phyloP scores from a whole-genome alignment of 176 grass and related monocot genomes.

The Coix lacrymajobi region DNA sequence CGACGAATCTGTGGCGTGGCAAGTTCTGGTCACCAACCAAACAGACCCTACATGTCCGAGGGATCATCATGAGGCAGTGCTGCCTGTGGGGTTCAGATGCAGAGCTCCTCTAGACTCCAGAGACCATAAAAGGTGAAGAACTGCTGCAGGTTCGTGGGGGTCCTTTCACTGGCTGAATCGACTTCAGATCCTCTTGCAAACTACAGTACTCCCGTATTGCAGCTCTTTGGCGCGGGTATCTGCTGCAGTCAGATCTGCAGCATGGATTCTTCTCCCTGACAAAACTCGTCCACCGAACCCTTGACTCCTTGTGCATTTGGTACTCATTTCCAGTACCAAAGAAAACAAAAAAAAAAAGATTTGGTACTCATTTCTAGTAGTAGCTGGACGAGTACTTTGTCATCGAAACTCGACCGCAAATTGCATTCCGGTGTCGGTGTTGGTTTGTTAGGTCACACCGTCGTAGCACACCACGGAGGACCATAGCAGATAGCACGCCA shows the following conservation, averaged over 20 bases:
- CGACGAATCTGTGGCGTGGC: no score
- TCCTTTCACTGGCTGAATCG: neutral
- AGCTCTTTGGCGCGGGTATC: neutral
- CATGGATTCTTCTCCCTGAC: neutral
- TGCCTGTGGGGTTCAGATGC: neutral
- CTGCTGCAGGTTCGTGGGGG: neutral
- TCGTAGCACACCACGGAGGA: neutral
- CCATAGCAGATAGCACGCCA: neutral
- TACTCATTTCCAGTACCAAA: neutral
- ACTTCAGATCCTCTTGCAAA: neutral
- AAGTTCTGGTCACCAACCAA: no score
- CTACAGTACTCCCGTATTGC: no score
- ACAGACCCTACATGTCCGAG: no score
- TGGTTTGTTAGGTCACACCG: neutral
- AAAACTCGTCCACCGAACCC: neutral
- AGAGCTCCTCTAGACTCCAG: neutral
- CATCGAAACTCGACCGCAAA: neutral
- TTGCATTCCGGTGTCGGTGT: neutral
- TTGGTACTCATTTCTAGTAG: no score
- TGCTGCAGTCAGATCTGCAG: neutral
- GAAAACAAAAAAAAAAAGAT: no score
- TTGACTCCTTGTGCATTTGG: neutral
- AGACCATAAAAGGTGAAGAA: neutral
- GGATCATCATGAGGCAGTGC: neutral
- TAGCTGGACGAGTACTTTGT: no score